Evolutionary conservation across 768 basidiomycete genomes (phyloP).

Genomic region (Tricholoma bakamatsutake): DNA sequence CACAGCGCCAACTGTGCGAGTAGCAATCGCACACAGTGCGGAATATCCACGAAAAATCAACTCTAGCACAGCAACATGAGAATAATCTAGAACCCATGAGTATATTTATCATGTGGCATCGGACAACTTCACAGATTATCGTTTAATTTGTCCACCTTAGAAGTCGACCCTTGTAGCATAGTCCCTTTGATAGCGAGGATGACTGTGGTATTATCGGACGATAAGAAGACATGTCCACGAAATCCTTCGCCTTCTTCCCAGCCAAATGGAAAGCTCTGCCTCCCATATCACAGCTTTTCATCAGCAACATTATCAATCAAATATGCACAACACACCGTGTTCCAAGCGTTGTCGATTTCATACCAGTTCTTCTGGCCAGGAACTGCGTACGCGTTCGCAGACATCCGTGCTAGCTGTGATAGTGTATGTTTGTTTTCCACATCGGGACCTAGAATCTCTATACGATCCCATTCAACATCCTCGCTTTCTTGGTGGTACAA

Average conservation of each 20-base stretch:
- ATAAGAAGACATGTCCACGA: slow-evolving; percentile 84
- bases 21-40: slow-evolving; percentile 88
- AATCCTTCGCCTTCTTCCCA: slow-evolving; percentile 77
- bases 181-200: slow-evolving; percentile 89
- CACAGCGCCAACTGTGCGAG: slow-evolving; percentile 63
- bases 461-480: slow-evolving; percentile 59
- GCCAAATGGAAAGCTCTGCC: slow-evolving; percentile 74
- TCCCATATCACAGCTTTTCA: slow-evolving; percentile 4
- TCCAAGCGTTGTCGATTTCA: slow-evolving; percentile 72
- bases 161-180: slow-evolving; percentile 78
- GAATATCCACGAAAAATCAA: slow-evolving; percentile 83
- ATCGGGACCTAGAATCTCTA: slow-evolving; percentile 69
- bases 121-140: slow-evolving; percentile 53
- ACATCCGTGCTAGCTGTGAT: slow-evolving; percentile 79
- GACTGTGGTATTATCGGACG: slow-evolving; percentile 72
- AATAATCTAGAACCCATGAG: slow-evolving; percentile 39
- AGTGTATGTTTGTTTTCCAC: slow-evolving; percentile 75
- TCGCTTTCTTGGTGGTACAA: slow-evolving; percentile 43
- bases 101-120: background rate
- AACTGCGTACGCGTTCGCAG: slow-evolving; percentile 81
- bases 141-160: slow-evolving; percentile 89
- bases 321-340: slow-evolving; percentile 32
- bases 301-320: background rate
- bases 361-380: slow-evolving; percentile 77
- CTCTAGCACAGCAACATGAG: slow-evolving; percentile 91